Conservation (phyloP, 1,284 basidiomycete genomes). For the Xanthoconium separans region DNA sequence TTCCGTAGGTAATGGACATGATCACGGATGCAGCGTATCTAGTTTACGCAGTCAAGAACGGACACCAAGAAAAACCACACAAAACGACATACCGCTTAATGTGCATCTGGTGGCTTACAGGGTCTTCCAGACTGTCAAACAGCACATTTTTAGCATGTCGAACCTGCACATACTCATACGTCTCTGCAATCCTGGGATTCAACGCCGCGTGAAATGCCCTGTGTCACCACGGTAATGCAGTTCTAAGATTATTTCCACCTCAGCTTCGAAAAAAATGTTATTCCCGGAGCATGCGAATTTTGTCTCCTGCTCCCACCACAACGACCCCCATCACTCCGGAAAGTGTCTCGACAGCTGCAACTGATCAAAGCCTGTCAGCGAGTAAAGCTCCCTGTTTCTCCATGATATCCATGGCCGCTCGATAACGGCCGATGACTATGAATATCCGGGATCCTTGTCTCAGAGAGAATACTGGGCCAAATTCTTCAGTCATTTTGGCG, state of each 20-base stretch:
- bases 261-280: not conserved
- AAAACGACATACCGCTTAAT: constrained; percentile 28
- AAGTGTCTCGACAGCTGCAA: not conserved
- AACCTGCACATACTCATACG: constrained; percentile 48
- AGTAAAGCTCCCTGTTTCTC: too few species aligned
- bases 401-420: too few species aligned
- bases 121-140: constrained; percentile 50
- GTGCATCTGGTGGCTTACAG: constrained; percentile 51
- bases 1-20: constrained; percentile 9
- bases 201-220: constrained; percentile 56
- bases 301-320: constrained; percentile 1
- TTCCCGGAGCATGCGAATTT: constrained; percentile 12
- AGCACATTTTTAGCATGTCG: constrained; percentile 48
- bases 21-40: constrained; percentile 7
- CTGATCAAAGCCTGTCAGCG: not conserved
- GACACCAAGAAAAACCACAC: not conserved
- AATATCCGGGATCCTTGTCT: constrained; percentile 13
- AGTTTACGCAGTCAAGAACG: not conserved
- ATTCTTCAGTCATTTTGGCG: constrained; percentile 17
- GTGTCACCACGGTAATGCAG: too few species aligned
- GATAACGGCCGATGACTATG: constrained; percentile 9
- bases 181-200: constrained; percentile 45
- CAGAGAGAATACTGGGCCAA: constrained; percentile 22
- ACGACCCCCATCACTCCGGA: constrained; percentile 2
- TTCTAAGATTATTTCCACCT: not conserved